Percentiles rank a stretch among this genome's conserved stretches.
phyloP scores from a whole-genome alignment of 208 protist genomes.

The Leishmania mexicana region DNA sequence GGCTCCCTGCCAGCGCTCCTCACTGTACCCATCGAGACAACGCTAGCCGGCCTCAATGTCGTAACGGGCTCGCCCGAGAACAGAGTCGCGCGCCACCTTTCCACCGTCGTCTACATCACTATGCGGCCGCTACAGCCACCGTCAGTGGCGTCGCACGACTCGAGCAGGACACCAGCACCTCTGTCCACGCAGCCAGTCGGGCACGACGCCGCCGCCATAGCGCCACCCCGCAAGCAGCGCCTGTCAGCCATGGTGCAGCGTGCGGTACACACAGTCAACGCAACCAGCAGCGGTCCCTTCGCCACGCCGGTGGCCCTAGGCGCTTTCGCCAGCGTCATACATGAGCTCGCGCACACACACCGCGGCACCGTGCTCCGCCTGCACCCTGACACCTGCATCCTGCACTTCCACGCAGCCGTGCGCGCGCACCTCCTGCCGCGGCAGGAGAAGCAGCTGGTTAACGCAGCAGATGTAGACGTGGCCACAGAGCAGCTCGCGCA shows the following conservation, averaged over 20 bases:
- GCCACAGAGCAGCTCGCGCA: background rate
- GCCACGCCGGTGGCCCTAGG: conserved; percentile 11
- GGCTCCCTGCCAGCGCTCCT: background rate
- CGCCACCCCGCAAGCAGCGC: background rate
- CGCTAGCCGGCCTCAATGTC: background rate
- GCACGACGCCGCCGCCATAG: background rate
- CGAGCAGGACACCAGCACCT: background rate
- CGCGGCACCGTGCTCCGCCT: conserved; percentile 19
- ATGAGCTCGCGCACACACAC: conserved; percentile 10
- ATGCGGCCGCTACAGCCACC: background rate
- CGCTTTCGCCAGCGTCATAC: conserved; percentile 11
- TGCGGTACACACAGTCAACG: background rate
- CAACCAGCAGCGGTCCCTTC: conserved; percentile 3
- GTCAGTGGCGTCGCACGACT: background rate
- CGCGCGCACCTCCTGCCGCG: conserved; percentile 6
- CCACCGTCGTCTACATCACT: conserved; percentile 24
- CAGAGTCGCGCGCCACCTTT: conserved; percentile 11
- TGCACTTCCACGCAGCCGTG: conserved; percentile 24
- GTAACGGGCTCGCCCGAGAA: background rate
- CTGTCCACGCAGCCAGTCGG: background rate
- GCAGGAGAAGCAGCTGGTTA: background rate
- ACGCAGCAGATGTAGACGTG: background rate
- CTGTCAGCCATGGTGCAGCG: background rate
- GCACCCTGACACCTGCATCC: conserved; percentile 21
- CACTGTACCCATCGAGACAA: background rate